Percentiles rank a stretch among this genome's conserved stretches.
These are phyloP conservation scores for Stephanodiscus triporus DNA, from an alignment of 108 stramenopile genomes.

Conservation along the genomic window DNA sequence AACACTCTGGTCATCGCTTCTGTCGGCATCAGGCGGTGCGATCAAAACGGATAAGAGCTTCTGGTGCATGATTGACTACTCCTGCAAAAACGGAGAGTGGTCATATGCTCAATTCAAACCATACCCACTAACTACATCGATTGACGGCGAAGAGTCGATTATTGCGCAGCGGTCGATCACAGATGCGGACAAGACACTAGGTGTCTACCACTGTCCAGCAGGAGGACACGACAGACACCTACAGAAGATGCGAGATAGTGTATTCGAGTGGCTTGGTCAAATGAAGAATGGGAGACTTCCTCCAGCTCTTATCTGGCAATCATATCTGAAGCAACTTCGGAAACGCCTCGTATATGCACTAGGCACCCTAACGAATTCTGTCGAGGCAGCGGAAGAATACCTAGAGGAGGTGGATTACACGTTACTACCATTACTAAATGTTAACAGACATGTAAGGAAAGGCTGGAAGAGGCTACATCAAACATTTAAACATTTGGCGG, in stretches of 20 bases:
- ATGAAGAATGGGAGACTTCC: not conserved
- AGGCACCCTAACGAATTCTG: not conserved
- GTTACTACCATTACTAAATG: not conserved
- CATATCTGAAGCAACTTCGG: not conserved
- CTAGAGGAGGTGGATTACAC: not conserved
- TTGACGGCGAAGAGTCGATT: not conserved
- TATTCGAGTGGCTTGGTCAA: not conserved
- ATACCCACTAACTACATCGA: not conserved
- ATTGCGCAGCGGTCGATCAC: not conserved
- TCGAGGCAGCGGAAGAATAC: not conserved
- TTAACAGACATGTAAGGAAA: not conserved
- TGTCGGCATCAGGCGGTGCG: not conserved
- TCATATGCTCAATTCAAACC: not conserved
- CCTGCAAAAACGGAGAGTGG: not conserved
- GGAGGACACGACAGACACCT: not conserved
- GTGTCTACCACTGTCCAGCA: not conserved
- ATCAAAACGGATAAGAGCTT: constrained; percentile 1
- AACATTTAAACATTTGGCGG: constrained; percentile 7
- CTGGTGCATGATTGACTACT: not conserved
- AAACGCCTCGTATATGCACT: not conserved
- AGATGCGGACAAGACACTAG: not conserved
- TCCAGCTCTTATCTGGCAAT: not conserved
- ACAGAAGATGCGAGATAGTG: not conserved
- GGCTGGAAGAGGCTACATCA: not conserved
- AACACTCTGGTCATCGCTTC: not conserved